Evolutionary conservation across 2,329 filamentous ascomycete species (phyloP).

Genomic region (Apiospora pterosperma): DNA sequence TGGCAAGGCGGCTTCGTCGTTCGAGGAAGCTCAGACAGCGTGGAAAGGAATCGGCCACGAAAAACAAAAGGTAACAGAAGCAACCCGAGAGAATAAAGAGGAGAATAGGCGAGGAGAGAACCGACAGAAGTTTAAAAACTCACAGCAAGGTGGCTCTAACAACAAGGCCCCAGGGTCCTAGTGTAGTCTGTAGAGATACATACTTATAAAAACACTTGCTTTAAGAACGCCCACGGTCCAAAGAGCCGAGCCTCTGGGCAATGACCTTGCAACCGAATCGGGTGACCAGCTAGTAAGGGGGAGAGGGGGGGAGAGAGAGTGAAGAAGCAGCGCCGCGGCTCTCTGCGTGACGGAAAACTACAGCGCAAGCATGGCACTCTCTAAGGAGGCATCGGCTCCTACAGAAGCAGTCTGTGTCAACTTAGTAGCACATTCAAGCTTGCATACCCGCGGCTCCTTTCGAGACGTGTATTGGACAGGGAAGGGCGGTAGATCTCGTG

Average conservation of each 20-base stretch:
- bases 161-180: neutral
- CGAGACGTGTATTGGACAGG: too few species aligned
- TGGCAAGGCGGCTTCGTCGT: neutral
- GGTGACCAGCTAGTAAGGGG: neutral
- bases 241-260: conserved; percentile 1
- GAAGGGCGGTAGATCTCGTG: neutral
- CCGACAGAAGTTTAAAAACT: neutral
- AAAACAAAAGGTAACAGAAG: neutral
- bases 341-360: neutral
- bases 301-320: neutral
- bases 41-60: too few species aligned
- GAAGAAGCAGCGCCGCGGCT: too few species aligned
- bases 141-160: neutral
- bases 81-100: neutral
- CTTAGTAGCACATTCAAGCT: neutral
- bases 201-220: neutral
- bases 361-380: neutral
- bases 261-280: conserved; percentile 1
- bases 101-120: neutral
- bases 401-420: neutral
- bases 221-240: too few species aligned
- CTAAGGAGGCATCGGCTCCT: too few species aligned
- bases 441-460: neutral
- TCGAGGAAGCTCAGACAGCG: too few species aligned
- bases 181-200: too few species aligned